A percentile compares a stretch with the other conserved stretches of the same genome.
These are phyloP conservation scores for Talaromyces amestolkiae DNA, from an alignment of 2,329 filamentous ascomycete species.

Conservation along the genomic window DNA sequence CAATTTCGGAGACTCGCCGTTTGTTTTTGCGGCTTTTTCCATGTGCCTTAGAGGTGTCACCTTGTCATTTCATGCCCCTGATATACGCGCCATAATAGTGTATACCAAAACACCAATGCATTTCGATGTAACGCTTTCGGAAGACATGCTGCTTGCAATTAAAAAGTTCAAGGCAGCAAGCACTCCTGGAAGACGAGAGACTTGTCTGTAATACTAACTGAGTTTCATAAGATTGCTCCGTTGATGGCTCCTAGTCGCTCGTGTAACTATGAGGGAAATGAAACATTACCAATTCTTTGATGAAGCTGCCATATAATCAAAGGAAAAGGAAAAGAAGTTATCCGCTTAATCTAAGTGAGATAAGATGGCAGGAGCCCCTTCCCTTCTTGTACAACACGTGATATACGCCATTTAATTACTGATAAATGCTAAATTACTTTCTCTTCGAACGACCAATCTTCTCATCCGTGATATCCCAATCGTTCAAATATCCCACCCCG, in stretches of 20 bases:
- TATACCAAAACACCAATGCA: background rate
- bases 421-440: background rate
- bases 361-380: background rate
- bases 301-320: background rate
- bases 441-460: constrained; percentile 14
- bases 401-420: background rate
- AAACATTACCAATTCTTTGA: background rate
- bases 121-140: background rate
- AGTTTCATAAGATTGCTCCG: background rate
- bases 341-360: too few species aligned
- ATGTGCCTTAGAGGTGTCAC: background rate
- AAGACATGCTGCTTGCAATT: background rate
- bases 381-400: background rate
- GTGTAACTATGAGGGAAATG: background rate
- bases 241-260: background rate
- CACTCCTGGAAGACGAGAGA: background rate
- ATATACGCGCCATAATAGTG: background rate
- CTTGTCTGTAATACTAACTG: background rate
- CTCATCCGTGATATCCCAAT: constrained; percentile 56
- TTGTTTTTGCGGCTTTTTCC: background rate
- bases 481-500: constrained; percentile 65
- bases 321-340: too few species aligned
- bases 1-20: background rate
- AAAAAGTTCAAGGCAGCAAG: background rate
- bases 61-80: background rate